Base-by-base conservation (phyloP, 2,329 filamentous ascomycete genomes). In the Penicillium sp. region DNA sequence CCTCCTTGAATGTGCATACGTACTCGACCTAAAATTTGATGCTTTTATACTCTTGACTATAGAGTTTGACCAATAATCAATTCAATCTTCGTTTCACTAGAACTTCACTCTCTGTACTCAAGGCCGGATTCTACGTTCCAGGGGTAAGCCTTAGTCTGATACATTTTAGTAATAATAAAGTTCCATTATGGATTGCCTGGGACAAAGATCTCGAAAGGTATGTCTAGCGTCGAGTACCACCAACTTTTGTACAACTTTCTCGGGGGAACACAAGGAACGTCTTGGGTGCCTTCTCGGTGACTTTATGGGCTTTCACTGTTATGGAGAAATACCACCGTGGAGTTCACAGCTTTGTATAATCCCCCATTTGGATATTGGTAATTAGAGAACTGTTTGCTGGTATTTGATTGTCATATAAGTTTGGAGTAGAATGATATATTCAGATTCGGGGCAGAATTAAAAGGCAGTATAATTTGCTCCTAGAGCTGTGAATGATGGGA, bases 1-100 rank as follows among this genome's bases (percentile, higher is more conserved):
- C 53, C 17, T 31, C 28, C 14, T 41, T 49, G 25, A 22, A 52
- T 56, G 53, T 56, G 53, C 64, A 65, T 65, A 63, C 59, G 54
- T 58, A 55, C 47, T 55, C 40, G 50, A 51, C 53, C 53, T 45
- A 55, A 55, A 55, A 55, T 55, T 51, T 55, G 47, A 55, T 35
- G 47, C 53, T 56, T 50, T 43, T 53, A 53, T 36, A 44, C 41
- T 50, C 41, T 45, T 31, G n/a, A n/a, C n/a, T 52, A 51, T 51
- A 55, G 40, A 55, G 49, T 50, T 37, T 41, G 46, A 38, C 26
- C 38, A 16, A 54, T 50, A 50, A 50, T 55, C 25, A 11, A 35
- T 53, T 41, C 10, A 19, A 40, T 8, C 3, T 41, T 25, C 14
- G 8, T 45, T 33, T 22, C 1, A 30, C 5, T 0, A n/a, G n/a